Percentiles rank a stretch among this genome's conserved stretches.
Evolutionary conservation across 352 stramenopile species (phyloP).

Genomic region (Elongisporangium prolatum): DNA sequence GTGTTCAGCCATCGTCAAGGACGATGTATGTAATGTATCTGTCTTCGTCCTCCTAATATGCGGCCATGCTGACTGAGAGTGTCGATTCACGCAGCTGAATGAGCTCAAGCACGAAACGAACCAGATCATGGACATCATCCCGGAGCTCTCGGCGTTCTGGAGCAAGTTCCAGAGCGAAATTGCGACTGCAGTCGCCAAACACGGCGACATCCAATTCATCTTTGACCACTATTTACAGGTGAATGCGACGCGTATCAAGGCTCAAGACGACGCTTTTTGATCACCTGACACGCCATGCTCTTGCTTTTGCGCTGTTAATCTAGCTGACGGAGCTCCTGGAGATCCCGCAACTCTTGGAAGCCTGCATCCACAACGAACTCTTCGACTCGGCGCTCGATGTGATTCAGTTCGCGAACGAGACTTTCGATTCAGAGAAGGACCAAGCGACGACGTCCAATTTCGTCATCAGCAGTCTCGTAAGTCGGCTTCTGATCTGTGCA

Average conservation of each 20-base stretch:
- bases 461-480: slow-evolving; percentile 58
- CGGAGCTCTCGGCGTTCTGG: slow-evolving; percentile 52
- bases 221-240: slow-evolving; percentile 88
- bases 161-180: slow-evolving; percentile 49
- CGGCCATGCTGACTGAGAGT: slow-evolving; percentile 1
- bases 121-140: slow-evolving; percentile 42
- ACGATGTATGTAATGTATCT: slow-evolving; percentile 66
- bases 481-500: neutral
- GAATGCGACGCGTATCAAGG: neutral
- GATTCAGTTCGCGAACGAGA: slow-evolving; percentile 88
- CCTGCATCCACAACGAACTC: slow-evolving; percentile 95
- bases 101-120: slow-evolving; percentile 69
- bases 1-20: slow-evolving; percentile 75
- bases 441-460: slow-evolving; percentile 28
- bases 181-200: slow-evolving; percentile 50
- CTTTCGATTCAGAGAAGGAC: slow-evolving; percentile 37
- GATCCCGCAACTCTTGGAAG: slow-evolving; percentile 96
- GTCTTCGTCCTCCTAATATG: too few relatives aligned
- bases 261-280: neutral
- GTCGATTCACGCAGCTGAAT: slow-evolving; percentile 27
- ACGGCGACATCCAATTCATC: slow-evolving; percentile 86
- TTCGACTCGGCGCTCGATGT: slow-evolving; percentile 96
- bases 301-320: slow-evolving; percentile 8
- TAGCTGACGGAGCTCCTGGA: slow-evolving; percentile 96
- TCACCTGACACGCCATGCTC: neutral